These are phyloP conservation scores for Metschnikowia dekortorum DNA, from an alignment of 805 yeast genomes.

Conservation along the genomic window DNA sequence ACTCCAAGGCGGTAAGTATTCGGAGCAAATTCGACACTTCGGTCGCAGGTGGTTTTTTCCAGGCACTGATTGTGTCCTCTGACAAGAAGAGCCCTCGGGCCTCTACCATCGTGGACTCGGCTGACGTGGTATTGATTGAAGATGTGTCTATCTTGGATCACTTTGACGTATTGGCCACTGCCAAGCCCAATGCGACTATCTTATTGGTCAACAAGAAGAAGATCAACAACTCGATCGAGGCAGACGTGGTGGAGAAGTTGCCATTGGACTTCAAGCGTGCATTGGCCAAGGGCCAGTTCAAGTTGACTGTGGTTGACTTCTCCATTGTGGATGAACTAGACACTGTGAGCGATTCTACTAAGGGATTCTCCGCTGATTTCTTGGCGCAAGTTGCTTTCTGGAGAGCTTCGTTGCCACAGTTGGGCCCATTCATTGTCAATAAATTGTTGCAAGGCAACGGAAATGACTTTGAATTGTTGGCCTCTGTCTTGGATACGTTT, in stretches of 20 bases:
- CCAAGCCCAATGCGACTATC: conserved; percentile 49
- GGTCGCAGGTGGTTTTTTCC: conserved; percentile 69
- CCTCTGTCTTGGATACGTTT: conserved; percentile 62
- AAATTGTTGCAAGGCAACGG: conserved; percentile 79
- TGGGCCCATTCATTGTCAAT: conserved; percentile 64
- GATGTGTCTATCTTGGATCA: conserved; percentile 49
- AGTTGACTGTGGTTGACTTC: conserved; percentile 57
- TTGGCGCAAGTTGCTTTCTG: conserved; percentile 80
- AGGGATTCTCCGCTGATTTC: conserved; percentile 67
- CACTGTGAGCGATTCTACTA: conserved; percentile 46
- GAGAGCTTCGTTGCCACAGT: conserved; percentile 60
- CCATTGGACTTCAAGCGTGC: conserved; percentile 50
- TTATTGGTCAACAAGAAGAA: conserved; percentile 41
- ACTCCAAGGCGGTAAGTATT: conserved; percentile 46
- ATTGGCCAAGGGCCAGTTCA: conserved; percentile 49
- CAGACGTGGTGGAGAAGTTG: conserved; percentile 49
- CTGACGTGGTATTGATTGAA: conserved; percentile 64
- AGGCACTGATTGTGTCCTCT: conserved; percentile 53
- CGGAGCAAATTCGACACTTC: conserved; percentile 70
- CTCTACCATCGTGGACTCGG: conserved; percentile 43
- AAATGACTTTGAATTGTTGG: conserved; percentile 73
- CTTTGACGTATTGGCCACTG: conserved; percentile 60
- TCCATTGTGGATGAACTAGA: conserved; percentile 61
- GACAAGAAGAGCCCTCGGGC: conserved; percentile 4
- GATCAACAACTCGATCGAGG: conserved; percentile 35